A percentile compares a stretch with the other conserved stretches of the same genome.
These are phyloP conservation scores for Solanum tarapatanum DNA, from an alignment of 257 asterid species.

Conservation along the genomic window DNA sequence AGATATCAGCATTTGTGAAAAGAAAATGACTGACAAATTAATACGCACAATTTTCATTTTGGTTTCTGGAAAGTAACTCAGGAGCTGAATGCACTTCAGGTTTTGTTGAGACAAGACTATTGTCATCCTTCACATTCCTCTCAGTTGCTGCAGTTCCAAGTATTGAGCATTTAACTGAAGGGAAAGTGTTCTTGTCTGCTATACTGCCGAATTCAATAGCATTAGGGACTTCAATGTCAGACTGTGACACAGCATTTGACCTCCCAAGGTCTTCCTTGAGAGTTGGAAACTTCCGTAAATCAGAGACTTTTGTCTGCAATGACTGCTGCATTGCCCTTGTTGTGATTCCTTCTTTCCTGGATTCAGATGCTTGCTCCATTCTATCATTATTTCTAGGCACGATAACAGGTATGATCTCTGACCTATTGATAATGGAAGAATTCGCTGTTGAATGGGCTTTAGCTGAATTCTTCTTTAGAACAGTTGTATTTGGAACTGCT, in stretches of 20 bases:
- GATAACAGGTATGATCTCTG: slow-evolving; percentile 66
- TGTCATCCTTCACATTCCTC: slow-evolving; percentile 44
- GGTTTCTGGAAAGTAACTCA: slow-evolving; percentile 33
- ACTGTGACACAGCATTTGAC: slow-evolving; percentile 26
- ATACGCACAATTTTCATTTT: slow-evolving; percentile 49
- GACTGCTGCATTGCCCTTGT: slow-evolving; percentile 43
- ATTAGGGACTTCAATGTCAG: slow-evolving; percentile 44
- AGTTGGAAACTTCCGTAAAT: slow-evolving; percentile 34
- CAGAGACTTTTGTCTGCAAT: slow-evolving; percentile 56
- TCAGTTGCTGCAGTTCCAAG: slow-evolving; percentile 26
- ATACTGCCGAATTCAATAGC: slow-evolving; percentile 25
- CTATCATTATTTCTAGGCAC: slow-evolving; percentile 70
- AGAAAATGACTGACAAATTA: slow-evolving; percentile 5
- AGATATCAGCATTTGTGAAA: background rate
- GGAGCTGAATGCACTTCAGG: slow-evolving; percentile 24
- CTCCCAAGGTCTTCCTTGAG: slow-evolving; percentile 52
- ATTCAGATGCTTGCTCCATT: slow-evolving; percentile 63
- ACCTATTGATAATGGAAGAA: slow-evolving; percentile 36
- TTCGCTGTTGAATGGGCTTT: slow-evolving; percentile 52
- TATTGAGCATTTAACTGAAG: slow-evolving; percentile 37
- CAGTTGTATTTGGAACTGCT: slow-evolving; percentile 29
- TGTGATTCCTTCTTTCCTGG: slow-evolving; percentile 64
- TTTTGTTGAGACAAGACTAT: slow-evolving; percentile 31
- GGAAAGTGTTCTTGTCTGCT: slow-evolving; percentile 35
- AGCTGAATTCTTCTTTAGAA: slow-evolving; percentile 50